These are phyloP conservation scores for Phytopythium montanum DNA, from an alignment of 352 stramenopile genomes.

Conservation along the genomic window DNA sequence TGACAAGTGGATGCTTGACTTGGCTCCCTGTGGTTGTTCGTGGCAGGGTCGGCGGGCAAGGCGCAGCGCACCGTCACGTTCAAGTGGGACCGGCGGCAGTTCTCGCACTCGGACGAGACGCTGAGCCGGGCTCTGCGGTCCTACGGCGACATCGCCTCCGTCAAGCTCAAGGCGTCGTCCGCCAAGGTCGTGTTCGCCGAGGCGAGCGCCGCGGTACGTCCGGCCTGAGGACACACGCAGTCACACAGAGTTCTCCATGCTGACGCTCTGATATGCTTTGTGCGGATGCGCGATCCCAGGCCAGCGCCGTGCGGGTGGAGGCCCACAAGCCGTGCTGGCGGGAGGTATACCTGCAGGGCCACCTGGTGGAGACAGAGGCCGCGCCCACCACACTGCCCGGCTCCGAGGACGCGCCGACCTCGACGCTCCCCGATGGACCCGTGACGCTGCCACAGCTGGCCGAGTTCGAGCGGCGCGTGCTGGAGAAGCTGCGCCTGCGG, in stretches of 20 bases:
- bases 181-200: slow-evolving; percentile 61
- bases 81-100: slow-evolving; percentile 67
- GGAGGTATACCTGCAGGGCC: slow-evolving; percentile 66
- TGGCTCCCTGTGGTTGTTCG: not conserved
- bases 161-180: slow-evolving; percentile 70
- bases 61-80: slow-evolving; percentile 73
- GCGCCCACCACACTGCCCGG: slow-evolving; percentile 3
- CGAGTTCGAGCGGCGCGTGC: slow-evolving; percentile 49
- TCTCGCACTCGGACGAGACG: slow-evolving; percentile 75
- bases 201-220: slow-evolving; percentile 37
- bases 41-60: slow-evolving; percentile 26
- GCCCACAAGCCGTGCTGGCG: slow-evolving; percentile 66
- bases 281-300: slow-evolving; percentile 14
- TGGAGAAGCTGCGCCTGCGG: slow-evolving; percentile 39
- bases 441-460: slow-evolving; percentile 54
- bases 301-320: slow-evolving; percentile 60
- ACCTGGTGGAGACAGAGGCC: slow-evolving; percentile 62
- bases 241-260: not conserved
- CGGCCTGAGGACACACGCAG: not conserved
- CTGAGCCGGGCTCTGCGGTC: slow-evolving; percentile 48
- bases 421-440: slow-evolving; percentile 34
- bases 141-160: slow-evolving; percentile 62
- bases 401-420: slow-evolving; percentile 12
- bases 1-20: not conserved
- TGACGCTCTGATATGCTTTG: not conserved